Percentiles rank a stretch among this genome's conserved stretches.
phyloP scores from a whole-genome alignment of 768 basidiomycete species.

The Trametes villosa region DNA sequence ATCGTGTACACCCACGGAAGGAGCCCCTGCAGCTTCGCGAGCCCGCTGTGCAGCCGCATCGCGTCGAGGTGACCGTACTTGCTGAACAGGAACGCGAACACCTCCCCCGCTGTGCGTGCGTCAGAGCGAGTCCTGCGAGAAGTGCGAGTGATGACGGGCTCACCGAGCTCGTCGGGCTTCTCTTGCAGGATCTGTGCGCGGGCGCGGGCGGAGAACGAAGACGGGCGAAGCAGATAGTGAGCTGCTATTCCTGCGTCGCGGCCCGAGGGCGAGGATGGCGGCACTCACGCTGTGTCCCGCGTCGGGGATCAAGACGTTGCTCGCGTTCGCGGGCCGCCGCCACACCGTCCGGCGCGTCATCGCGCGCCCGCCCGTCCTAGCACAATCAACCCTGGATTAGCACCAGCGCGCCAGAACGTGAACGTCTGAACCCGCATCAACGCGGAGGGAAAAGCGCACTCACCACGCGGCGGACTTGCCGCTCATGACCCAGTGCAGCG shows the following conservation, averaged over 20 bases:
- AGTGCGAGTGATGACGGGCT: background rate
- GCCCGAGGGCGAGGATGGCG: too few species aligned
- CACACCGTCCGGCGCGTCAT: background rate
- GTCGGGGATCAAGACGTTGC: background rate
- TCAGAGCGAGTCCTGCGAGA: too few species aligned
- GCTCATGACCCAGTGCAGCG: background rate
- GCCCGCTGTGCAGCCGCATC: background rate
- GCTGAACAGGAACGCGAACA: background rate
- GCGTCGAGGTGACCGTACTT: background rate
- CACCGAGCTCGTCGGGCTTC: background rate
- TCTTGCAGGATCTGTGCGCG: background rate
- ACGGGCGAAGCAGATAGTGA: too few species aligned
- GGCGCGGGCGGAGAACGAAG: too few species aligned
- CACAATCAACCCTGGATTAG: background rate
- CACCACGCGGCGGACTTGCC: background rate
- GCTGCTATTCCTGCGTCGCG: background rate
- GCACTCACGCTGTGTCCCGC: background rate
- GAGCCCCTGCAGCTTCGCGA: background rate
- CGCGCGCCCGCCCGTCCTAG: background rate
- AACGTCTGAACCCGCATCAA: too few species aligned
- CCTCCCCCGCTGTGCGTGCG: background rate
- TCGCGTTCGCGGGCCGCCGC: background rate
- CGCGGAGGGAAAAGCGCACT: too few species aligned
- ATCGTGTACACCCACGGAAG: background rate
- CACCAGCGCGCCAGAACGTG: background rate